Base-by-base conservation (phyloP, 495 filamentous ascomycete genomes). In the Trichoderma erinaceum region DNA sequence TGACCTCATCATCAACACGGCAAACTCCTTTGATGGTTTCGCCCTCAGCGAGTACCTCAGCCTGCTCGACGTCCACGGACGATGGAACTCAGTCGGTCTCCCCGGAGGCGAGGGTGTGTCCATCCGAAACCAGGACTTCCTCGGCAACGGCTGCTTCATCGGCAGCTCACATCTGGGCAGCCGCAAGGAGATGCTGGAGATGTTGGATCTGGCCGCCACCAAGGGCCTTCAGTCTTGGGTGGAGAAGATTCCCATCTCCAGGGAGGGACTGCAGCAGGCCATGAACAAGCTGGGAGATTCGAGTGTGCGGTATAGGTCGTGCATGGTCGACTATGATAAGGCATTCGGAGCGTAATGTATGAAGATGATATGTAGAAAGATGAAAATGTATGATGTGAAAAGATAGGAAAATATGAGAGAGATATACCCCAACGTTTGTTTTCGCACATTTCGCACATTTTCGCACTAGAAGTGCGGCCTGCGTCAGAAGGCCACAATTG, bases 141-240 rank as follows among this genome's bases (percentile, higher is more conserved):
- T 90, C 65, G 75, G 75, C 56, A 94, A 92, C 71, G 92, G 92
- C 56, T 89, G 89, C 72, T 85, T 91, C 70, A 89, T 97, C 67
- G 88, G 90, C 15, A 89, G 88, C 27, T 91, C 87, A 69, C 92
- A 97, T 75, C 83, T 97, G 70, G 92, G 93, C 13, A 91, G 87
- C 72, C 79, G 93, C 13, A 83, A 83, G 35, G 93, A 97, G 86
- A 90, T 91, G 83, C 71, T 92, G 66, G 84, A 83, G 66, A 97
- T 97, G 93, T 74, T 97, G 72, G 82, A 92, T 79, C 72, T 96
- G 68, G 91, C 92, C 2, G 88, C 85, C 10, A 90, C 94, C 71
- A 90, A 91, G 85, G 87, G 88, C 2, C 84, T 97, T 68, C 88
- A 88, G 80, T 86, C 88, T 41, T 92, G 90, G 89, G 89, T 97